Evolutionary conservation across 2,329 filamentous ascomycete species (phyloP).

Genomic region (Magnaporthales sp.): DNA sequence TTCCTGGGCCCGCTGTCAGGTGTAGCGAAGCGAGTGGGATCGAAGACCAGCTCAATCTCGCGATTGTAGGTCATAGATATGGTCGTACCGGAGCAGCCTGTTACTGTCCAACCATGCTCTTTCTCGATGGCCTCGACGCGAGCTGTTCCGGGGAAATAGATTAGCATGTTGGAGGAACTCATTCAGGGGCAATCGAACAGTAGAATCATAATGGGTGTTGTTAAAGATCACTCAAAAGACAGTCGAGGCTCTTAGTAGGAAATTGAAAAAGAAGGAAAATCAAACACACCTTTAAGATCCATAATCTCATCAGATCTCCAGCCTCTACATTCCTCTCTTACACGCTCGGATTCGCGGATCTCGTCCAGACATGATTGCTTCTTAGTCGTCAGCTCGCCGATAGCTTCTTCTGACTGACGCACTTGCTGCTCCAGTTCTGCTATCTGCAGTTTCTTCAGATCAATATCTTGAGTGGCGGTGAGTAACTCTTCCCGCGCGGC

Average conservation of each 20-base stretch:
- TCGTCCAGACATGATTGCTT: slow-evolving; percentile 64
- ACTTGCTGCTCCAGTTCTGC: slow-evolving; percentile 58
- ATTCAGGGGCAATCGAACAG: not conserved
- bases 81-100: slow-evolving; percentile 49
- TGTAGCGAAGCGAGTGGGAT: slow-evolving; percentile 50
- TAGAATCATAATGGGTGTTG: no score
- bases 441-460: slow-evolving; percentile 59
- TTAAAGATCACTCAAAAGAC: not conserved
- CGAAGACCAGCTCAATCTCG: slow-evolving; percentile 66
- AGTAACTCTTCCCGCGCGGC: slow-evolving; percentile 61
- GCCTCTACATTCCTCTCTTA: slow-evolving; percentile 80
- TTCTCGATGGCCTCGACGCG: slow-evolving; percentile 58
- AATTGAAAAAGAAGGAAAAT: not conserved
- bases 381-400: slow-evolving; percentile 53
- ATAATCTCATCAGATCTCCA: slow-evolving; percentile 80
- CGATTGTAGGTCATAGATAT: slow-evolving; percentile 68
- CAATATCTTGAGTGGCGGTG: slow-evolving; percentile 57
- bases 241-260: not conserved
- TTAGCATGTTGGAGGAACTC: not conserved
- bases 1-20: slow-evolving; percentile 15
- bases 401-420: slow-evolving; percentile 54
- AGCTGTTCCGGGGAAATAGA: slow-evolving; percentile 29
- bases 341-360: slow-evolving; percentile 72
- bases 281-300: slow-evolving; percentile 59
- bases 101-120: slow-evolving; percentile 63